Conservation (phyloP, 192 early-diverging fungal genomes). For the Mortierella antarctica region DNA sequence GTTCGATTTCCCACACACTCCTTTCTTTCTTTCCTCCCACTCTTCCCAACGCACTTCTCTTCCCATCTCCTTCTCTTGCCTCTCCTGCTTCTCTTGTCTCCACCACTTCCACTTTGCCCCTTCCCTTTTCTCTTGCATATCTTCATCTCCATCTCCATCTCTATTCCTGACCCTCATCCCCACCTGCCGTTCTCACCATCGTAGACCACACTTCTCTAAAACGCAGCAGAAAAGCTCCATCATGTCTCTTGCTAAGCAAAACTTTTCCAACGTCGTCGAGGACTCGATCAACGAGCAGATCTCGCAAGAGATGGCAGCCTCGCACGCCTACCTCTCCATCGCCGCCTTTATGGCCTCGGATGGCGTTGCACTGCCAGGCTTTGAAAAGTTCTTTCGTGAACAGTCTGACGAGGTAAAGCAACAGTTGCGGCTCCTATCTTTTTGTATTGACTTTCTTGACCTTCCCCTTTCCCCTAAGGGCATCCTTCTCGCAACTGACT, state of each 20-base stretch:
- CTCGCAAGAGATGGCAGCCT: slow-evolving; percentile 60
- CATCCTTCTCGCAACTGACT: not conserved
- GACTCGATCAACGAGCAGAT: slow-evolving; percentile 65
- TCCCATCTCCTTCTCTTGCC: not conserved
- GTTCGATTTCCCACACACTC: not conserved
- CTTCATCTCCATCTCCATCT: not conserved
- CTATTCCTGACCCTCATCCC: too few species aligned
- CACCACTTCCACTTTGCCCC: not conserved
- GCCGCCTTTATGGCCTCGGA: slow-evolving; percentile 57
- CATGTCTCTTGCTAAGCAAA: slow-evolving; percentile 62
- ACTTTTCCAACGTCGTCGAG: slow-evolving; percentile 57
- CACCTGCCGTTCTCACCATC: not conserved
- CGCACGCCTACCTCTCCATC: slow-evolving; percentile 63
- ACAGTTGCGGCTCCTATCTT: not conserved
- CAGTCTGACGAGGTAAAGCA: slow-evolving; percentile 53
- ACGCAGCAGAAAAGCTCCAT: not conserved
- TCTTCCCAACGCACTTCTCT: not conserved
- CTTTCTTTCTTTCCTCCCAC: not conserved
- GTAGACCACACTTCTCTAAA: not conserved
- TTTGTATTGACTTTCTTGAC: not conserved
- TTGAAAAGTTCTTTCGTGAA: slow-evolving; percentile 63
- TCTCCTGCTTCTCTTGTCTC: not conserved
- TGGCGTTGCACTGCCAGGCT: slow-evolving; percentile 58
- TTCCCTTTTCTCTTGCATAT: not conserved
- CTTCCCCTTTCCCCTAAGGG: too few species aligned